These are phyloP conservation scores for Plasmopara halstedii DNA, from an alignment of 352 stramenopile genomes.

Conservation along the genomic window DNA sequence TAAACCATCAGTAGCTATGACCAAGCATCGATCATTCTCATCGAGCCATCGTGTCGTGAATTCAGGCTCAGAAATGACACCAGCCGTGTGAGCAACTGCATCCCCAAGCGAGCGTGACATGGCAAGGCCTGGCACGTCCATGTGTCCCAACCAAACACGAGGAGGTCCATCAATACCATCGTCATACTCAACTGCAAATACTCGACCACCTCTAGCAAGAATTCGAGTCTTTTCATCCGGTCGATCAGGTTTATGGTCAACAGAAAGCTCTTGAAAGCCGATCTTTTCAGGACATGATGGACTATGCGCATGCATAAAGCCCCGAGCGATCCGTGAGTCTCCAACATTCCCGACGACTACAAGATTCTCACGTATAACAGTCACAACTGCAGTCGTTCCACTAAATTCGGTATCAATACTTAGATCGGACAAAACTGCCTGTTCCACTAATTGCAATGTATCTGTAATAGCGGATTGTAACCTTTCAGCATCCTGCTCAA, in stretches of 20 bases:
- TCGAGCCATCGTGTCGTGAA: conserved; percentile 84
- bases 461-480: conserved; percentile 55
- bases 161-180: conserved; percentile 96
- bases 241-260: conserved; percentile 97
- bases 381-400: conserved; percentile 76
- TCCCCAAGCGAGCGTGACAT: conserved; percentile 97
- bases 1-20: conserved; percentile 96
- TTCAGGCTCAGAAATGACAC: conserved; percentile 93
- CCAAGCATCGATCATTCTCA: conserved; percentile 89
- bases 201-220: conserved; percentile 89
- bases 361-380: conserved; percentile 63
- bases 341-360: conserved; percentile 96
- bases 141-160: conserved; percentile 97
- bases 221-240: conserved; percentile 95
- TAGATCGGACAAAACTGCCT: conserved; percentile 81
- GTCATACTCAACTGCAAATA: conserved; percentile 98
- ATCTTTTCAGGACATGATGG: conserved; percentile 21
- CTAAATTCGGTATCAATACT: conserved; percentile 92
- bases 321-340: conserved; percentile 91
- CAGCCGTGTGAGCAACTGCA: conserved; percentile 94
- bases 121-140: conserved; percentile 97
- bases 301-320: conserved; percentile 46
- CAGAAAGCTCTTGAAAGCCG: conserved; percentile 80
- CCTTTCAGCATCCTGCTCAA: conserved; percentile 47
- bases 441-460: conserved; percentile 56